Evolutionary conservation across 768 basidiomycete genomes (phyloP).

Genomic region (Boletellus sp.): DNA sequence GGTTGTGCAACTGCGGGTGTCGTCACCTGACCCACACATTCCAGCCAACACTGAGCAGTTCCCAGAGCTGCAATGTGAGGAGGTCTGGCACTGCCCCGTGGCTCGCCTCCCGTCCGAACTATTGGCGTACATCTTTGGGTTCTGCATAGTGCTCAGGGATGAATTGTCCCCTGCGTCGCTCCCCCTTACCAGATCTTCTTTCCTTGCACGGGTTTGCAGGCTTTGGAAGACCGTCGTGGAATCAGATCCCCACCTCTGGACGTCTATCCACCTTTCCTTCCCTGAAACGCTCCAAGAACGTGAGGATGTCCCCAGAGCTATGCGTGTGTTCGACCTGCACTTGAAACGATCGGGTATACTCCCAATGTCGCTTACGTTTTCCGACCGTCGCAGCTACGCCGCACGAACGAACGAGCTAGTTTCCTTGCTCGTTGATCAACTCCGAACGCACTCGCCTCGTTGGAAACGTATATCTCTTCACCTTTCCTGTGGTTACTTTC

Average conservation of each 20-base stretch:
- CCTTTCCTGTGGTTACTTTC: constrained; percentile 7
- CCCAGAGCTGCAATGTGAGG: too few species aligned
- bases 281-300: not conserved
- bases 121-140: too few species aligned
- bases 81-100: too few species aligned
- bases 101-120: too few species aligned
- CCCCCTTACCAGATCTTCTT: not conserved
- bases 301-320: not conserved
- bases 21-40: too few species aligned
- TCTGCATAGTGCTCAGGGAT: not conserved
- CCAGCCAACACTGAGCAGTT: too few species aligned
- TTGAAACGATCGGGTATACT: constrained; percentile 11
- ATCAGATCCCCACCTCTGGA: constrained; percentile 21
- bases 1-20: too few species aligned
- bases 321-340: constrained; percentile 3
- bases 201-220: constrained; percentile 18
- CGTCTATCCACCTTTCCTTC: constrained; percentile 17
- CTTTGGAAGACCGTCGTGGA: constrained; percentile 16
- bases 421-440: constrained; percentile 9
- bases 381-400: constrained; percentile 14
- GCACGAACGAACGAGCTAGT: constrained; percentile 5
- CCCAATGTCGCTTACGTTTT: constrained; percentile 19
- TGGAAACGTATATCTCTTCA: constrained; percentile 14
- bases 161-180: not conserved
- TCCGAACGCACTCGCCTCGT: constrained; percentile 14